Base-by-base conservation (phyloP, 306 rosid genomes). In the Malus asiatica region DNA sequence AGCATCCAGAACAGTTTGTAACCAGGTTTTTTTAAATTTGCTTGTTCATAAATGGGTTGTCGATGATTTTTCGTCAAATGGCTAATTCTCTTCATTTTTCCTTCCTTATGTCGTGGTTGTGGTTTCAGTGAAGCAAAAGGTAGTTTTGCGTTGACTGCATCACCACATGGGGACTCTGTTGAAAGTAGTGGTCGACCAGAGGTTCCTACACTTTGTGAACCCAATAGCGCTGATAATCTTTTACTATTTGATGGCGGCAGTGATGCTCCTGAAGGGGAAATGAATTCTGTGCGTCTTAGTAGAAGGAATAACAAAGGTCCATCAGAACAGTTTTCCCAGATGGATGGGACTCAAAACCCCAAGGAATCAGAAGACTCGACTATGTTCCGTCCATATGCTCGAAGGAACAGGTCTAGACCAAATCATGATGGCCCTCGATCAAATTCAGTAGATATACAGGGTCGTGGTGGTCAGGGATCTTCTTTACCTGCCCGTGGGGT, bases 161-260 rank as follows among this genome's bases (percentile, higher is more conserved):
- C 99, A 67, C 97, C 99, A 72, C 97, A 78, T 79, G 98, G 98
- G 51, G 99, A 96, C 79, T 96, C 99, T 78, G 96, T 93, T n/a
- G 98, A 96, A 79, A 96, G 99, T 81, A 96, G 96, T 72, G 93
- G 96, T 79, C 88, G 93, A 73, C 99, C 96, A 45, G 96, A 96
- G 79, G 91, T 84, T 77, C 90, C 91, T 76, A 79, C 89, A 63
- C 81, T 83, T 63, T 86, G 93, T 78, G 99, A 96, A 77, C 97
- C 99, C 57, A 96, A 90, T 77, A 93, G 95, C 78, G 99, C 97
- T 65, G 99, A 96, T 86, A 93, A 96, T 83, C 96, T 96, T 73
- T 85, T 89, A 72, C 93, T 90, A 57, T 96, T 93, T 86, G 94
- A 90, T 74, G 92, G 86, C 74, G 94, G 83, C 71, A 90, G 85